Conservation (phyloP, 768 basidiomycete species). For the Russula brevipes region DNA sequence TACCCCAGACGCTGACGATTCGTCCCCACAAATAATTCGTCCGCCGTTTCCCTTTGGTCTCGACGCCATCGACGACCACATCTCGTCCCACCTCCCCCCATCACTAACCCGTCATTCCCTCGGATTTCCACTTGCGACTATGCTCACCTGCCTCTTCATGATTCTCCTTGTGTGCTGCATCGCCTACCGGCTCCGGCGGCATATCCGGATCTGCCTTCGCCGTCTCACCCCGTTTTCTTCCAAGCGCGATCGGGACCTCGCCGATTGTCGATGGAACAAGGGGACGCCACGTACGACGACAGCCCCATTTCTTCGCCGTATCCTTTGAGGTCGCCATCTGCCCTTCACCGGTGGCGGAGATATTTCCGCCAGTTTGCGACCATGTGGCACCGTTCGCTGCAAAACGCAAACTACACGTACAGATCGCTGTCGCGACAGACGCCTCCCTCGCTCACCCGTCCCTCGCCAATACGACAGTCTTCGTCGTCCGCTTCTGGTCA, state of each 20-base stretch:
- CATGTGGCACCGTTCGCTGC: constrained; percentile 20
- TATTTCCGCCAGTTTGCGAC: constrained; percentile 14
- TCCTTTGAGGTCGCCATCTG: constrained; percentile 2
- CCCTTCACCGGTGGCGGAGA: constrained; percentile 8
- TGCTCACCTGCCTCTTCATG: constrained; percentile 50
- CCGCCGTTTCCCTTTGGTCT: constrained; percentile 53
- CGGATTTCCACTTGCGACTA: constrained; percentile 65
- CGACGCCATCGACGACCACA: constrained; percentile 54
- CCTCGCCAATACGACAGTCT: constrained; percentile 30
- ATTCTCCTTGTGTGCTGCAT: constrained; percentile 42
- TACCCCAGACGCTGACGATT: constrained; percentile 39
- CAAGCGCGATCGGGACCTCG: constrained; percentile 28
- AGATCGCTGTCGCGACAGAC: constrained; percentile 25
- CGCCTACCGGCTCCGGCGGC: constrained; percentile 54
- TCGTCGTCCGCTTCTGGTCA: constrained; percentile 24
- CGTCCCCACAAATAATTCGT: constrained; percentile 58
- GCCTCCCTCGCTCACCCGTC: constrained; percentile 28
- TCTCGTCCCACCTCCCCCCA: constrained; percentile 63
- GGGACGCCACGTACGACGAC: constrained; percentile 20
- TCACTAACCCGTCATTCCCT: constrained; percentile 58
- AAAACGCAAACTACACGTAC: constrained; percentile 17
- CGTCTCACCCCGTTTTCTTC: constrained; percentile 13
- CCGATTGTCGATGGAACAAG: constrained; percentile 34
- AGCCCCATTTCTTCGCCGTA: constrained; percentile 7
- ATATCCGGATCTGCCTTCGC: constrained; percentile 42